Conservation (phyloP, 768 basidiomycete genomes). For the Xerocomellus chrysenteron region DNA sequence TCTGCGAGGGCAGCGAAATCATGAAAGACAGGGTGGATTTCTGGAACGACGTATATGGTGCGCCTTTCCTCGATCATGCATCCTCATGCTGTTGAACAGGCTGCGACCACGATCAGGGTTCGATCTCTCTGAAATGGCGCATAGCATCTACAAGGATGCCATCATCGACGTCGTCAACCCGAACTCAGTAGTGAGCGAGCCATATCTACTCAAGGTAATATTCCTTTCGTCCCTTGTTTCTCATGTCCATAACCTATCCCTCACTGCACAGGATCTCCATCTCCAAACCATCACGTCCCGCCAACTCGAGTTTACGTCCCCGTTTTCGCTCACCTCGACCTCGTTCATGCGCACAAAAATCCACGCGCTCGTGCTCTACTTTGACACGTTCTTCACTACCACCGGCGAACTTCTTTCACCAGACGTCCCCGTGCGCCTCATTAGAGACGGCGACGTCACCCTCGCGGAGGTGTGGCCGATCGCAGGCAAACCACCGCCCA, state of each 20-base stretch:
- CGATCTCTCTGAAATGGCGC: constrained; percentile 80
- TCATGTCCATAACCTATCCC: neutral
- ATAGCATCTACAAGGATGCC: constrained; percentile 74
- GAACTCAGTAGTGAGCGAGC: constrained; percentile 61
- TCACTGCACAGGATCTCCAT: constrained; percentile 63
- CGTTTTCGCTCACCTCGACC: constrained; percentile 72
- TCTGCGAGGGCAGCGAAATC: constrained; percentile 75
- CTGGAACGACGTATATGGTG: constrained; percentile 92
- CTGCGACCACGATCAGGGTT: constrained; percentile 59
- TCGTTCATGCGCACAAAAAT: constrained; percentile 61
- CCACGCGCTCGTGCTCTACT: constrained; percentile 85
- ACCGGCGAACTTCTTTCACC: constrained; percentile 53
- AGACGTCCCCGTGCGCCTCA: constrained; percentile 50
- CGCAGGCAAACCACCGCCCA: constrained; percentile 60
- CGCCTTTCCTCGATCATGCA: constrained; percentile 13
- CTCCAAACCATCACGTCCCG: constrained; percentile 60
- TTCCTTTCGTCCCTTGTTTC: neutral
- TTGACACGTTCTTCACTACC: constrained; percentile 89
- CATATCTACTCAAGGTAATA: constrained; percentile 65
- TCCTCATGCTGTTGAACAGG: neutral
- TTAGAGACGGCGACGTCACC: constrained; percentile 56
- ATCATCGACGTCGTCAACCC: constrained; percentile 77
- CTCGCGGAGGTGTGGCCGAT: constrained; percentile 83
- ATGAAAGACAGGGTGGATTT: constrained; percentile 82
- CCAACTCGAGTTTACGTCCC: constrained; percentile 76